A percentile compares a stretch with the other conserved stretches of the same genome.
These are phyloP conservation scores for Fomitopsis palustris DNA, from an alignment of 1,284 basidiomycete species.

Conservation along the genomic window DNA sequence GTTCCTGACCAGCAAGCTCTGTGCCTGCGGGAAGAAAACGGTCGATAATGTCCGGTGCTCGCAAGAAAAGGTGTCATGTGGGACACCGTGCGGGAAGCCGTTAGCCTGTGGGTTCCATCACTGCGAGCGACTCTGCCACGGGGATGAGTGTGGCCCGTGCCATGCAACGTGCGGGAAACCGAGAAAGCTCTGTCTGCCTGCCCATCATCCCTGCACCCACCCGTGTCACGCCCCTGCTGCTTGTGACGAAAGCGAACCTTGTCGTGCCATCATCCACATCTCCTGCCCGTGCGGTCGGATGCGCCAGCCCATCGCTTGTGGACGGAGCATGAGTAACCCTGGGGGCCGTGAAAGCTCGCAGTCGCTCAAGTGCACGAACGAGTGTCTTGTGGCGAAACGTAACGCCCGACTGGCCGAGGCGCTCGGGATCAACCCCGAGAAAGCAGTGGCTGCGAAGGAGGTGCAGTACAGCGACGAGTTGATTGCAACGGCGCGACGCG, in stretches of 20 bases:
- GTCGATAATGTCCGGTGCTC: constrained; percentile 76
- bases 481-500: constrained; percentile 53
- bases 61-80: constrained; percentile 81
- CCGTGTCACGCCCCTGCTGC: constrained; percentile 83
- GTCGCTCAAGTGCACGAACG: constrained; percentile 72
- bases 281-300: constrained; percentile 82
- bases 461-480: constrained; percentile 64
- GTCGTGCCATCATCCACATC: constrained; percentile 60
- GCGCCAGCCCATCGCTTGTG: constrained; percentile 69
- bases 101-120: constrained; percentile 83
- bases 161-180: constrained; percentile 77
- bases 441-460: constrained; percentile 28
- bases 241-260: constrained; percentile 79
- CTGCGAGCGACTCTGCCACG: constrained; percentile 79
- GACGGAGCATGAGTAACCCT: constrained; percentile 47
- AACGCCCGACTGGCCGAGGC: constrained; percentile 87
- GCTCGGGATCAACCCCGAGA: constrained; percentile 68
- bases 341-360: constrained; percentile 35
- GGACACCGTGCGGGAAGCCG: constrained; percentile 74
- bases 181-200: constrained; percentile 75
- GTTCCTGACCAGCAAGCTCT: constrained; percentile 71
- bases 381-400: constrained; percentile 79
- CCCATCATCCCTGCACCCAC: constrained; percentile 67
- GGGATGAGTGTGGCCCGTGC: constrained; percentile 76
- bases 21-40: constrained; percentile 84